Percentiles rank a stretch among this genome's conserved stretches.
These are phyloP conservation scores for Triticum urartu DNA, from an alignment of 176 grass and related monocot genomes.

Conservation along the genomic window DNA sequence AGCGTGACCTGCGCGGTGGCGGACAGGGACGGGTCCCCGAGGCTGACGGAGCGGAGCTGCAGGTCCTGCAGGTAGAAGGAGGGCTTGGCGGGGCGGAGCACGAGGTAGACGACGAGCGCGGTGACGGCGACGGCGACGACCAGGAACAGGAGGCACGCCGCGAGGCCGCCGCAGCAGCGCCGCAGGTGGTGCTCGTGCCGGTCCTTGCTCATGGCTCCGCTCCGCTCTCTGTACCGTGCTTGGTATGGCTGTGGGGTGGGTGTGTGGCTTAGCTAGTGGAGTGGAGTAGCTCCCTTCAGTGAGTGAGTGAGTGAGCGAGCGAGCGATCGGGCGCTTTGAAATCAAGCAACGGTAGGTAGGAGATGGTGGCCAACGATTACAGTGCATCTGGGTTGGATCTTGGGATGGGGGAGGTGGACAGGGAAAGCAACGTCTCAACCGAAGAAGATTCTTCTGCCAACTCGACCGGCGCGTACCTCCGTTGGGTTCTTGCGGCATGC, in stretches of 20 bases:
- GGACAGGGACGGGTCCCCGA: conserved; percentile 42
- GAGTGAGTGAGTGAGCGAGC: background rate
- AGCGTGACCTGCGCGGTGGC: conserved; percentile 48
- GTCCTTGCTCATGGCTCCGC: conserved; percentile 42
- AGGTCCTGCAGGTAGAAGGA: conserved; percentile 78
- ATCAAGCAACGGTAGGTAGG: background rate
- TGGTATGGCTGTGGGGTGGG: background rate
- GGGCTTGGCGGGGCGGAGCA: conserved; percentile 64
- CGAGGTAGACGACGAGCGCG: conserved; percentile 64
- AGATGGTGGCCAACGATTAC: background rate
- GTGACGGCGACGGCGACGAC: conserved; percentile 37
- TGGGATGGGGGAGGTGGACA: background rate
- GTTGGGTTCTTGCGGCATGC: background rate
- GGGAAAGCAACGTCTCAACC: conserved; percentile 51
- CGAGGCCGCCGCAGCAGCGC: conserved; percentile 47
- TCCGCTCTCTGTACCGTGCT: background rate
- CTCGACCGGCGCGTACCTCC: background rate
- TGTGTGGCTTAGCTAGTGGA: background rate
- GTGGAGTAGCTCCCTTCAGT: background rate
- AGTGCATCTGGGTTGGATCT: background rate
- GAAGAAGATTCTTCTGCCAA: conserved; percentile 38
- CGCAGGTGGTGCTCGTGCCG: conserved; percentile 31
- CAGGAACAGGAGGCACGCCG: conserved; percentile 58
- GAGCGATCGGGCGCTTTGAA: background rate
- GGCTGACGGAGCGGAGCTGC: conserved; percentile 48